phyloP scores from a whole-genome alignment of 495 filamentous ascomycete species.

The Aspergillus carlsbadensis region DNA sequence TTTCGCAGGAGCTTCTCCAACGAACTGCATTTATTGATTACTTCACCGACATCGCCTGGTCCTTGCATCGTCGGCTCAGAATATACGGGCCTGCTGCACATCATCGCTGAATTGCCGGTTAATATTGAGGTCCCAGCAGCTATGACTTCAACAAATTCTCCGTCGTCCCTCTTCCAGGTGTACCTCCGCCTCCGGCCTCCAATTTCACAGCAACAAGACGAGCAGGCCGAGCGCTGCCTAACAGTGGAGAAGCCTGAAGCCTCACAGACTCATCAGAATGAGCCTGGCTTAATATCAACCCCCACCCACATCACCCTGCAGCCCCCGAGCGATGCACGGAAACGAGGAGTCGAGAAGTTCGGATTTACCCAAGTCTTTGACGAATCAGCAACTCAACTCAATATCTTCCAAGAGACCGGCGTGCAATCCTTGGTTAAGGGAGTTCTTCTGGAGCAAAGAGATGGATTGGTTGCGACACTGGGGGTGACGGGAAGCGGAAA shows the following conservation, averaged over 20 bases:
- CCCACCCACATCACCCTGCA: conserved; percentile 86
- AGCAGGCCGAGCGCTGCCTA: conserved; percentile 67
- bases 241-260: conserved; percentile 62
- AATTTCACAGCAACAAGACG: conserved; percentile 32
- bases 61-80: conserved; percentile 11
- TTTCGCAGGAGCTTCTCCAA: neutral
- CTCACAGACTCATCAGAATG: conserved; percentile 16
- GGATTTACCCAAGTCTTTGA: conserved; percentile 93
- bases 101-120: neutral
- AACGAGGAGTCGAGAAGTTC: conserved; percentile 88
- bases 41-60: neutral
- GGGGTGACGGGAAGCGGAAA: conserved; percentile 97
- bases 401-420: conserved; percentile 82
- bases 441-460: conserved; percentile 75
- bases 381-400: conserved; percentile 76
- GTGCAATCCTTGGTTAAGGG: conserved; percentile 74
- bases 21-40: neutral
- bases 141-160: conserved; percentile 45
- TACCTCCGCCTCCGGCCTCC: conserved; percentile 87
- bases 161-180: conserved; percentile 80
- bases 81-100: conserved; percentile 1
- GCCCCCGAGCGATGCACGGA: conserved; percentile 73
- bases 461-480: conserved; percentile 87
- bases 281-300: conserved; percentile 34
- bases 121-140: conserved; percentile 16